Conservation (phyloP, 371 early-diverging fungal genomes). For the Scutellospora calospora region DNA sequence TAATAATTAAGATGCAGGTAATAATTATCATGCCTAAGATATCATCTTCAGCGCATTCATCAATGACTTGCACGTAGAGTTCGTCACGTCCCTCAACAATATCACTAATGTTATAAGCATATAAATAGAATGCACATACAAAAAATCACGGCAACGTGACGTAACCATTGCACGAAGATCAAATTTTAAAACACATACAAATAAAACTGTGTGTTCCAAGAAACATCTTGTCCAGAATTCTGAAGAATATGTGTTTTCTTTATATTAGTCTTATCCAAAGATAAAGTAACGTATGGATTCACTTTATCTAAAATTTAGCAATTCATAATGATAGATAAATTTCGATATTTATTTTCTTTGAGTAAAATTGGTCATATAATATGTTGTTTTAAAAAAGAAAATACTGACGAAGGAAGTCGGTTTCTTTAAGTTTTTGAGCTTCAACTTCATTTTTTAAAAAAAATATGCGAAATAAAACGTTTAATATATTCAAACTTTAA, state of each 20-base stretch:
- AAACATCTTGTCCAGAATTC: neutral
- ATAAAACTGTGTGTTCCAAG: neutral
- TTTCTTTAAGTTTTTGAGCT: neutral
- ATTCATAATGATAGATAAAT: neutral
- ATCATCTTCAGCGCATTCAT: conserved; percentile 4
- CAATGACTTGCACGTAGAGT: conserved; percentile 21
- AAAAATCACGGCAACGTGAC: neutral
- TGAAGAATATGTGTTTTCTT: conserved; percentile 10
- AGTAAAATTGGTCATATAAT: no score
- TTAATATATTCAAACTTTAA: neutral
- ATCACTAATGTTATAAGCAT: conserved; percentile 14
- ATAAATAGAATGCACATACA: no score
- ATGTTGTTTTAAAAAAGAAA: neutral
- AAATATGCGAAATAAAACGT: no score
- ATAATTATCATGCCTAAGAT: conserved; percentile 10
- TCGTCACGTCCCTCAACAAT: conserved; percentile 3
- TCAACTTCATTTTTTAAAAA: conserved; percentile 31
- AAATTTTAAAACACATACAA: neutral
- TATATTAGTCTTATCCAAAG: conserved; percentile 6
- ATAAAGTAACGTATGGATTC: conserved; percentile 30
- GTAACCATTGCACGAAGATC: neutral
- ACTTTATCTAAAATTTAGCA: neutral
- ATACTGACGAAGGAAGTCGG: conserved; percentile 15
- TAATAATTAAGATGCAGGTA: neutral
- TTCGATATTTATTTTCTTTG: neutral